phyloP scores from a whole-genome alignment of 1,139 yeast species.

The Lodderomyces oxycetoniae region DNA sequence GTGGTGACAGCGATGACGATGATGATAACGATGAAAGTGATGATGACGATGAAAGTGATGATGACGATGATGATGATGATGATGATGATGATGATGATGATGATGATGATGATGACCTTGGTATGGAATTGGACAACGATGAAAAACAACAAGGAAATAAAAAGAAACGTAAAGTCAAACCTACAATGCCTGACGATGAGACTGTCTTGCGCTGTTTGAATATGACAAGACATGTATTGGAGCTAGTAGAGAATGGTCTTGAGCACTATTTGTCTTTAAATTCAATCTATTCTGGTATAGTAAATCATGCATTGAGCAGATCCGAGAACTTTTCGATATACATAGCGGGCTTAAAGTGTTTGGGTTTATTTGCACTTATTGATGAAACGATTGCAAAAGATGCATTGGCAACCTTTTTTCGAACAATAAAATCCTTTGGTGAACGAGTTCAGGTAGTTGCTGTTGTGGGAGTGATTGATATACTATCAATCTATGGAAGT shows the following conservation, averaged over 20 bases:
- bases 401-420: slow-evolving; percentile 55
- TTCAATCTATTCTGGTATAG: slow-evolving; percentile 70
- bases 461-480: slow-evolving; percentile 69
- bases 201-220: slow-evolving; percentile 61
- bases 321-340: slow-evolving; percentile 54
- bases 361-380: slow-evolving; percentile 75
- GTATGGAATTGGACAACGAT: slow-evolving; percentile 17
- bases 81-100: slow-evolving; percentile 16
- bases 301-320: slow-evolving; percentile 76
- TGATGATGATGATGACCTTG: slow-evolving; percentile 15
- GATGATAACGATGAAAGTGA: slow-evolving; percentile 14
- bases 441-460: slow-evolving; percentile 59
- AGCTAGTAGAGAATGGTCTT: slow-evolving; percentile 60
- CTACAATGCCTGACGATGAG: slow-evolving; percentile 42
- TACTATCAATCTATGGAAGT: slow-evolving; percentile 72
- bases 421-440: slow-evolving; percentile 64
- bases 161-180: slow-evolving; percentile 33
- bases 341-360: slow-evolving; percentile 65
- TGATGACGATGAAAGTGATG: slow-evolving; percentile 14
- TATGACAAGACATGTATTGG: slow-evolving; percentile 68
- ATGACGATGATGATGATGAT: slow-evolving; percentile 11
- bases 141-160: slow-evolving; percentile 22
- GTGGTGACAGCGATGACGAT: slow-evolving; percentile 18
- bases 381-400: slow-evolving; percentile 63
- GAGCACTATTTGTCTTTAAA: slow-evolving; percentile 63